A percentile compares a stretch with the other conserved stretches of the same genome.
Conservation (phyloP, 2,329 filamentous ascomycete genomes). For the Penicillium sp. region DNA sequence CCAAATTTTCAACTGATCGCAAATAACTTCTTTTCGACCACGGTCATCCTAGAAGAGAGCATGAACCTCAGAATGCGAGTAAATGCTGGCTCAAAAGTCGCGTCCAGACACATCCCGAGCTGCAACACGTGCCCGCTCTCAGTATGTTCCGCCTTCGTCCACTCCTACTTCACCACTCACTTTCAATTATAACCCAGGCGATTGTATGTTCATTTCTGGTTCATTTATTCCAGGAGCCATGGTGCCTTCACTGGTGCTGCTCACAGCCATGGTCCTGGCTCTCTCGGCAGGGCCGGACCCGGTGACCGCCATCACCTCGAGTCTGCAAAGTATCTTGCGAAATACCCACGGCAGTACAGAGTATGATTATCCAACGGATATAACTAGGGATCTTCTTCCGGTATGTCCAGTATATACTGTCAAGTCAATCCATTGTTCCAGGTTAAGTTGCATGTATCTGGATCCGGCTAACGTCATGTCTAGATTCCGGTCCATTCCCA, state of each 20-base stretch:
- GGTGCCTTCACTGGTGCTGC: conserved; percentile 9
- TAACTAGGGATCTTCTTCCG: conserved; percentile 56
- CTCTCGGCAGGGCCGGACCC: conserved; percentile 21
- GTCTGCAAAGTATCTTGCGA: conserved; percentile 52
- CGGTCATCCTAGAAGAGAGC: too few species aligned
- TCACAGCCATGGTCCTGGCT: conserved; percentile 19
- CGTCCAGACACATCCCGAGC: too few species aligned
- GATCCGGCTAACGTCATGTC: conserved; percentile 12
- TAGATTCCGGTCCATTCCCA: conserved; percentile 41
- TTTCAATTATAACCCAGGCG: not conserved
- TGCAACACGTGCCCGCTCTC: too few species aligned
- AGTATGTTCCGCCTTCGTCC: conserved; percentile 2
- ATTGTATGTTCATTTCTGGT: conserved; percentile 1
- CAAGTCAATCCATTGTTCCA: not conserved
- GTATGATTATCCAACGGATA: conserved; percentile 57
- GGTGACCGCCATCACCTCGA: conserved; percentile 35
- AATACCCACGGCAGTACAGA: conserved; percentile 49
- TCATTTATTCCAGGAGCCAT: not conserved
- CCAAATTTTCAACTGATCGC: too few species aligned
- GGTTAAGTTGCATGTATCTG: not conserved
- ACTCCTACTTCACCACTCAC: not conserved
- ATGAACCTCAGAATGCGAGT: too few species aligned
- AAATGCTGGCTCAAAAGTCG: too few species aligned
- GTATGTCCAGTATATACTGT: conserved; percentile 30
- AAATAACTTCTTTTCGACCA: too few species aligned